Evolutionary conservation across 495 filamentous ascomycete species (phyloP), one percentile per base, ranked within the genome.

Genomic region (Penicillium flavigenum): DNA sequence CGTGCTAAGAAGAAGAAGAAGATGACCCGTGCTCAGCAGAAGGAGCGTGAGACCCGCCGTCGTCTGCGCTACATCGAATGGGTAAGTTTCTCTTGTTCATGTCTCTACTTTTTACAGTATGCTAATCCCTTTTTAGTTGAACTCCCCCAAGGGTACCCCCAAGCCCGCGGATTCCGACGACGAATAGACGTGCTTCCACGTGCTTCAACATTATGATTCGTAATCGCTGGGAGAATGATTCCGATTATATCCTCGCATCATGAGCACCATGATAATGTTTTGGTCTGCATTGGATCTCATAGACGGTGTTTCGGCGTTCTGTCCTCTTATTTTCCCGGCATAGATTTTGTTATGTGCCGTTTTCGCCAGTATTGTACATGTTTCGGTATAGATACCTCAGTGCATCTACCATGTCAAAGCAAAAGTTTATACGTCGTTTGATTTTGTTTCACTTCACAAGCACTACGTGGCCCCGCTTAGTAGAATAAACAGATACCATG

Each of bases 1-100:
- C 87, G 86, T 70, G 82, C 91, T 3, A 91, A 92, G 81, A 90
- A 90, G 82, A 97, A 96, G 88, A 96, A 93, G 86, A 98, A 98
- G 90, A 80, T 96, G 84, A 98, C 94, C 48, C 88, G 93, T 76
- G 90, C 88, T 72, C 92, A 98, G 76, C 59, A 91, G 65, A 98
- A 98, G 82, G 94, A 98, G 62, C 80, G 88, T 3, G 95, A 98
- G 72, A 87, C 87, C 27, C 81, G 94, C 59, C 83, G 93, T 56
- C 80, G 93, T 69, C 77, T 98, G 74, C 88, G 94, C 69, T 90
- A 98, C 72, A 92, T 98, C 60, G 93, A 98, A 73, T 98, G 95
- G 92, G 61, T 61, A 27, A 58, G 58, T 64, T 75, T 88, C 61
- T 34, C 39, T 50, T 47, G 32, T 20, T 53, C 31, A 1, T 29